Percentiles rank a stretch among this genome's conserved stretches.
These are phyloP conservation scores for Xanthoconium separans DNA, from an alignment of 1,284 basidiomycete genomes.

Conservation along the genomic window DNA sequence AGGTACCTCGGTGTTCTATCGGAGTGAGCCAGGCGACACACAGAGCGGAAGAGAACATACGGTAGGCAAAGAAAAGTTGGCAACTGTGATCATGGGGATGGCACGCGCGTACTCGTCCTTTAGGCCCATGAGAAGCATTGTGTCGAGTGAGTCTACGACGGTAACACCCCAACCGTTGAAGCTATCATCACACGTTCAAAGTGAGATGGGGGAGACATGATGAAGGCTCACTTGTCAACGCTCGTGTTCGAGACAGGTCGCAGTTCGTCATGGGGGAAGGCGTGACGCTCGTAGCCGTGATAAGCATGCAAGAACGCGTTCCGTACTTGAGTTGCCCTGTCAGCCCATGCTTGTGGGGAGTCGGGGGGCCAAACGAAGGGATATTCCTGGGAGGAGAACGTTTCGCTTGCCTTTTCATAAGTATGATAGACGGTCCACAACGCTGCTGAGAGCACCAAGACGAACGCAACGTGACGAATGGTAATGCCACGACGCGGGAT, in stretches of 20 bases:
- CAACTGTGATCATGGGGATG: conserved; percentile 63
- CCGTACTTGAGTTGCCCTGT: conserved; percentile 56
- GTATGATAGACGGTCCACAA: conserved; percentile 17
- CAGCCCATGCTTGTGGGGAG: conserved; percentile 44
- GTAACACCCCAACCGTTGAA: conserved; percentile 89
- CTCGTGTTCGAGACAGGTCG: conserved; percentile 47
- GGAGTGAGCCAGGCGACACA: background rate
- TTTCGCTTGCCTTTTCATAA: conserved; percentile 2
- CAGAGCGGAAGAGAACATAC: conserved; percentile 19
- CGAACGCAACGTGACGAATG: conserved; percentile 29
- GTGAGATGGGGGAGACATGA: background rate
- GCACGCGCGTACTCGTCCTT: conserved; percentile 77
- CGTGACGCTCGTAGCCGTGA: conserved; percentile 55
- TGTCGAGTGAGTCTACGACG: conserved; percentile 82
- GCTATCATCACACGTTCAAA: conserved; percentile 34
- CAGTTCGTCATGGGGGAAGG: conserved; percentile 62
- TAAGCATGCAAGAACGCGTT: conserved; percentile 65
- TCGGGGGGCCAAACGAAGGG: conserved; percentile 26
- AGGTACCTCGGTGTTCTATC: conserved; percentile 42
- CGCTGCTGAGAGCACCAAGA: conserved; percentile 23
- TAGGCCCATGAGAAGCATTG: conserved; percentile 84
- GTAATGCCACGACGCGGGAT: conserved; percentile 23
- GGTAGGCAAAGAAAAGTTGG: conserved; percentile 56
- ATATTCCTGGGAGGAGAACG: conserved; percentile 9
- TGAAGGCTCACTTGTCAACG: conserved; percentile 49